phyloP scores from a whole-genome alignment of 345 rosid species.

The Murraya paniculata region DNA sequence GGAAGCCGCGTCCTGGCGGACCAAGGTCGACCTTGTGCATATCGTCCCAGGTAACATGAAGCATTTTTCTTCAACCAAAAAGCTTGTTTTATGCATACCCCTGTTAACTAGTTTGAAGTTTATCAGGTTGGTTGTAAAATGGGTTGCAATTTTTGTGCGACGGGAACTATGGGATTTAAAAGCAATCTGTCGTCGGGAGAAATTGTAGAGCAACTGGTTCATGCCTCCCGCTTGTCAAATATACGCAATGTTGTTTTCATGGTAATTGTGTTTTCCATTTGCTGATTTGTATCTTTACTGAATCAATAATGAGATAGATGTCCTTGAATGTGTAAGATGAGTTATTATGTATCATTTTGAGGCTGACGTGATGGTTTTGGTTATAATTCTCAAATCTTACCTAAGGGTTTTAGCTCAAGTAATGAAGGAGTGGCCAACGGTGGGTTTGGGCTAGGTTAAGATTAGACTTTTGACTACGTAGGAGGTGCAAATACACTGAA shows the following conservation, averaged over 20 bases:
- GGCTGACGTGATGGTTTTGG: neutral
- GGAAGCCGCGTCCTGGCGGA: conserved; percentile 88
- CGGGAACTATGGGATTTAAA: conserved; percentile 96
- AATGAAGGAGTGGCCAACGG: neutral
- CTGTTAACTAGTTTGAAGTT: neutral
- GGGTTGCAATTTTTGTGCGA: conserved; percentile 98
- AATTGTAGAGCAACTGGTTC: conserved; percentile 94
- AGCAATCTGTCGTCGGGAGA: conserved; percentile 83
- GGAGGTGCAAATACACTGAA: neutral
- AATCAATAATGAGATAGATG: neutral
- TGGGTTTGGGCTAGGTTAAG: neutral
- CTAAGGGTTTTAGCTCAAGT: neutral
- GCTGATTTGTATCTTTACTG: neutral
- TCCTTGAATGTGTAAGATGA: neutral
- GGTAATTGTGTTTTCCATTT: conserved; percentile 38
- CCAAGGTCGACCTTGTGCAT: conserved; percentile 79
- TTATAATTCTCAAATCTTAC: neutral
- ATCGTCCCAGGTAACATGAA: conserved; percentile 73
- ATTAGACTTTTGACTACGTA: neutral
- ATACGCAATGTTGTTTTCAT: conserved; percentile 94
- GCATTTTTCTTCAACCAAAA: neutral
- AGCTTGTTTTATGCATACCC: neutral
- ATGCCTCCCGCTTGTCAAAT: conserved; percentile 65
- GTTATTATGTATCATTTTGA: neutral
- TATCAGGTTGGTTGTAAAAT: conserved; percentile 96